Base-by-base conservation (phyloP, 768 basidiomycete genomes). In the Boletus speciosus region DNA sequence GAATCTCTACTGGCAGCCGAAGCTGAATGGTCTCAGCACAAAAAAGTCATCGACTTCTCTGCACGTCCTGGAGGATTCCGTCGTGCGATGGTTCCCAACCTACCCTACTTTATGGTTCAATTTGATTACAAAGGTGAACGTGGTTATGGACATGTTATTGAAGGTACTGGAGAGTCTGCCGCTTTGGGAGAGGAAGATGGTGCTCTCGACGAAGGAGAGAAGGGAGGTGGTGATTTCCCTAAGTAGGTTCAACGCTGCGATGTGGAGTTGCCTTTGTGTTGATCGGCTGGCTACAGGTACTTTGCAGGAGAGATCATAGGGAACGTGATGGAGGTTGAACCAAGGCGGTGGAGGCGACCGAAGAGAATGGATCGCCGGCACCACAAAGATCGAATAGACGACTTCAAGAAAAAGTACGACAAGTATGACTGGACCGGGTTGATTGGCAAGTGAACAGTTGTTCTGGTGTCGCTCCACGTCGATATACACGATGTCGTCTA, bases 41-140 rank as follows among this genome's bases (percentile, higher is more conserved):
- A 92, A 69, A 98, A 98, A 66, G 74, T 98, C 48, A 98, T 99
- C 60, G 92, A 96, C 71, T 99, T 99, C 68, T 82, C 90, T 3
- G 75, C 84, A 9, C 78, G 93, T 5, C 90, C 93, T 1, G 95
- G 96, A 16, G 96, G 96, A 4, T 98, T 98, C 77, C 79, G 95
- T 39, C 82, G 96, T 0, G 85, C 91, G 25, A 90, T 99, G 88
- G 96, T 99, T 11, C 86, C 95, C 3, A 97, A 98, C 64, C 74
- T 99, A 31, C 97, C 97, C 1, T 99, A 99, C 72, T 99, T 99
- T 65, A 96, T 95, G 92, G 90, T 98, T 7, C 94, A 96, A 62
- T 99, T 96, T 70, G 97, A 99, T 72, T 80, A 98, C 71, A 98
- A 95, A 64, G 94, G 97, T 25, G 94, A 98, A 71, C 93, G 92